Evolutionary conservation across 2,329 filamentous ascomycete species (phyloP), one percentile per base, ranked within the genome.

Genomic region (Claviceps citrina): DNA sequence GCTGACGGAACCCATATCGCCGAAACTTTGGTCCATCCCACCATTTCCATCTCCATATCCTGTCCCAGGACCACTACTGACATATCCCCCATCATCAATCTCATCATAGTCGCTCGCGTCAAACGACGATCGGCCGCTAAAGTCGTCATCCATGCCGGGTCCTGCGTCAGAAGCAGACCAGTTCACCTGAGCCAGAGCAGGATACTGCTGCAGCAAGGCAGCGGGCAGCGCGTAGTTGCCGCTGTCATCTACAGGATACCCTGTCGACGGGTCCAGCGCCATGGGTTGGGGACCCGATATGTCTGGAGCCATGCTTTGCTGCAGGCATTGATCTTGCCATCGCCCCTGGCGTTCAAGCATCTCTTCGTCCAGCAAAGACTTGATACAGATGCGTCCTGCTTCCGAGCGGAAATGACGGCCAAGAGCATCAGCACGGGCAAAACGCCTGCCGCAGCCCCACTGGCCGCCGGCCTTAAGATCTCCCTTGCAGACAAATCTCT

Each of bases 401-500:
- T 98, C 91, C 2, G 85, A 94, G 39, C 91, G 74, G 67, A 98
- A 98, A 63, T 95, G 91, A 9, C 87, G 76, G 2, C 91, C 91
- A 2, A 98, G 70, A 5, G 91, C 91, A 64, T 98, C 91, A 5
- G 91, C 91, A 50, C 91, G 84, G 13, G 91, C 91, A 59, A 98
- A 98, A 8, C 87, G 76, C 45, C 91, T 75, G 3, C 85, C 85
- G 50, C 91, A 98, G 16, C 91, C 91, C 91, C 91, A 98, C 48
- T 82, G 76, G 5, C 80, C 80, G 35, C 80, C 78, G 2, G 76
- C 76, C 49, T 89, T 87, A 37, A 98, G 75, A 43, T 87, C 83
- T 39, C 91, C 91, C 49, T 85, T 86, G 63, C 91, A 98, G 7
- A 96, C 84, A 56, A 96, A 98, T 56, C 94, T 96, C 74, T 96